Evolutionary conservation across 116 monocot species (phyloP).

Genomic region (Phalaenopsis hybrid): DNA sequence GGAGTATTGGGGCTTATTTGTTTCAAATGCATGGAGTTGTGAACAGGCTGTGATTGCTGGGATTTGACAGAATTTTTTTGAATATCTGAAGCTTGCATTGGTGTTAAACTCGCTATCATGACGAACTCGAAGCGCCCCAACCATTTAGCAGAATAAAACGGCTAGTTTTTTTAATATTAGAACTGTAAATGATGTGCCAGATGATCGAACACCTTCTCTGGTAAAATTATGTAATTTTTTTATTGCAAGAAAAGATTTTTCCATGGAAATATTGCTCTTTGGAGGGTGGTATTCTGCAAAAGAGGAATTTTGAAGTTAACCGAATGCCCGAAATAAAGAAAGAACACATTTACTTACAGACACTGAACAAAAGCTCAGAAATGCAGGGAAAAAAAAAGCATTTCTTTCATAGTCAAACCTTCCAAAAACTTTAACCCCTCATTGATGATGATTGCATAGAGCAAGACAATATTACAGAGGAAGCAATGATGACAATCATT

Average conservation of each 20-base stretch:
- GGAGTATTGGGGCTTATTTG: constrained; percentile 11
- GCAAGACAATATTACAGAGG: too few relatives aligned
- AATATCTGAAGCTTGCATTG: constrained; percentile 10
- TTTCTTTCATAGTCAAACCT: too few relatives aligned
- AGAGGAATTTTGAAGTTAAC: not conserved
- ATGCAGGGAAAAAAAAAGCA: not conserved
- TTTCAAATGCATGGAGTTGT: not conserved
- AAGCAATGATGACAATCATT: too few relatives aligned
- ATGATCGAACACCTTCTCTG: not conserved
- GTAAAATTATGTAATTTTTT: not conserved
- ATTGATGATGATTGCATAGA: too few relatives aligned
- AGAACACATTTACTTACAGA: not conserved
- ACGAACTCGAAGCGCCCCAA: not conserved
- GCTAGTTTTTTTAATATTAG: not conserved
- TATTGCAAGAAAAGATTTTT: not conserved
- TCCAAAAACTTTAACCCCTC: too few relatives aligned
- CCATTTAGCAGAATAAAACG: constrained; percentile 2
- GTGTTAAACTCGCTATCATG: constrained; percentile 4
- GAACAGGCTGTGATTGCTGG: not conserved
- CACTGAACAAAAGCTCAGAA: not conserved
- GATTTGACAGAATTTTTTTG: not conserved
- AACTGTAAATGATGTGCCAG: not conserved
- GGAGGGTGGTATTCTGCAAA: not conserved
- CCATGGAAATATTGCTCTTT: not conserved
- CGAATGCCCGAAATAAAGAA: not conserved